These are phyloP conservation scores for Drechslerella dactyloides DNA, from an alignment of 2,329 filamentous ascomycete genomes.

Conservation along the genomic window DNA sequence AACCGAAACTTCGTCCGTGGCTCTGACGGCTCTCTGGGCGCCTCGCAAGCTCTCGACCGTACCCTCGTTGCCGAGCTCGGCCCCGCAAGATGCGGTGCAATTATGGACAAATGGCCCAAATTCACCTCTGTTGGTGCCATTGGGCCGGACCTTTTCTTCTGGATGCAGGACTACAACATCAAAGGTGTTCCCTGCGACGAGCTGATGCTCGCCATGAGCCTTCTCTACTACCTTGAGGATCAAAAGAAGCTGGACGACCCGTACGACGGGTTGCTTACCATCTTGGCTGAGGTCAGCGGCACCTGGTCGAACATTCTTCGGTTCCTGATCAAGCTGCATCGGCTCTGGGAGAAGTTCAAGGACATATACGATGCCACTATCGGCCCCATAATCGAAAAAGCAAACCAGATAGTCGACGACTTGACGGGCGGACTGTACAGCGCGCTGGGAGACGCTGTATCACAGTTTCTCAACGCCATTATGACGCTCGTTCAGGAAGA, in stretches of 20 bases:
- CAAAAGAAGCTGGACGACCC: slow-evolving; percentile 11
- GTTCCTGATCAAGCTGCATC: slow-evolving; percentile 9
- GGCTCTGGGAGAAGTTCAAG: slow-evolving; percentile 14
- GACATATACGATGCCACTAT: slow-evolving; percentile 8
- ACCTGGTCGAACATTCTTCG: slow-evolving; percentile 9
- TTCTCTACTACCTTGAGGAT: slow-evolving; percentile 13
- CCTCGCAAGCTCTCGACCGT: slow-evolving; percentile 9
- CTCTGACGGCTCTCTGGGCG: not conserved
- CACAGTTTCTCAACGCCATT: not conserved
- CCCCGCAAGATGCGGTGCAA: not conserved
- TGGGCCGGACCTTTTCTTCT: slow-evolving; percentile 13
- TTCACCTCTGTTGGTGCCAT: slow-evolving; percentile 7
- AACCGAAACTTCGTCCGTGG: slow-evolving; percentile 1
- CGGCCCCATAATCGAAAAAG: slow-evolving; percentile 2
- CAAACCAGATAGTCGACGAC: slow-evolving; percentile 12
- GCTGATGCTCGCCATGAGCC: slow-evolving; percentile 16
- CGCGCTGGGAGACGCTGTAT: slow-evolving; percentile 1
- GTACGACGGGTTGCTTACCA: slow-evolving; percentile 11
- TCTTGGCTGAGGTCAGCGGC: slow-evolving; percentile 9
- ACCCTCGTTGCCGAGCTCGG: not conserved
- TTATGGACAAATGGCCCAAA: slow-evolving; percentile 8
- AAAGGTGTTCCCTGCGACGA: slow-evolving; percentile 5
- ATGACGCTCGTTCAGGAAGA: slow-evolving; percentile 4
- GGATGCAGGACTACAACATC: slow-evolving; percentile 15
- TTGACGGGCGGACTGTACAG: slow-evolving; percentile 8